Base-by-base conservation (phyloP, 768 basidiomycete genomes). In the Rhizopogon vesiculosus region DNA sequence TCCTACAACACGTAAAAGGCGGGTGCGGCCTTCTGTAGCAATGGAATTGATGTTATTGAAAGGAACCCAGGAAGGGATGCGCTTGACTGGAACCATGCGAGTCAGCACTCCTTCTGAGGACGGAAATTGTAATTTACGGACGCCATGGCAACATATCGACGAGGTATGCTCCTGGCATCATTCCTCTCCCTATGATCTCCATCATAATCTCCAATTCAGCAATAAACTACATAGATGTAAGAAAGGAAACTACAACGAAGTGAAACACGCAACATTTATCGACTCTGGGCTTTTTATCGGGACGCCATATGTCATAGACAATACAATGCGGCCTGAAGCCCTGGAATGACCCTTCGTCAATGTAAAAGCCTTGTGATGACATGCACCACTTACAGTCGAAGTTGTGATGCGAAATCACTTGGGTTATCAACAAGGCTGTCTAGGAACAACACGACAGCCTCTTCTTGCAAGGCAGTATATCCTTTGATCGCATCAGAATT, bases 61-160 rank as follows among this genome's bases (percentile, higher is more conserved):
- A 8, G 65, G 65, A 9, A 63, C 42, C 54, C 62, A 57, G 4
- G 40, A 33, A 6, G 65, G 65, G 13, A 66, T 38, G 50, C 59
- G 29, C 44, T 58, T 63, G 41, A 66, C 65, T 66, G 38, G n/a
- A 54, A 38, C 33, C 49, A 18, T 45, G 45, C 29, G 10, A 10
- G 19, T 42, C 10, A 51, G 35, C 6, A 22, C 25, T 52, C 15
- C 25, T 10, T 6, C 3, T 25, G 40, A 38, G 19, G 9, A 12
- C 5, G 28, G 13, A 31, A 42, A 8, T 10, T n/a, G 12, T 4
- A 5, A 12, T 51, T 31, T 31, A 55, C 55, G 28, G 7, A 56
- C 55, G 49, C 51, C 46, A 50, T 29, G 55, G 55, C 0, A 52
- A 29, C 1, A 31, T 5, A 31, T 56, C 55, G 16, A 56, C 55